phyloP scores from a whole-genome alignment of 768 basidiomycete genomes.

The Hypholoma fasciculare region DNA sequence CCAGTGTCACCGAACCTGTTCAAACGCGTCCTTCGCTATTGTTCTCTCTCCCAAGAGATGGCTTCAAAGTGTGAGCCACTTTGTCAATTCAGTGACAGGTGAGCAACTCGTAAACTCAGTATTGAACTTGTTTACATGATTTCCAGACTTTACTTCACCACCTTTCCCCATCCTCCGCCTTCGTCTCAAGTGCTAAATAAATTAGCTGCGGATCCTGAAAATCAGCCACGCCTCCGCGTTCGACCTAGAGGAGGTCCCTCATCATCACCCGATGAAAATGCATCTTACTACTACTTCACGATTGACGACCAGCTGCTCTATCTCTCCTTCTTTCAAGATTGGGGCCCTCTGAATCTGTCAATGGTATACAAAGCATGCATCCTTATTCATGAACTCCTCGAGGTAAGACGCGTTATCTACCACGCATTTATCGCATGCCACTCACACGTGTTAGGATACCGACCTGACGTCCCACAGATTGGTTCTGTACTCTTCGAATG shows the following conservation, averaged over 20 bases:
- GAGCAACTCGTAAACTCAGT: slow-evolving; percentile 1
- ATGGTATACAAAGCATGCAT: slow-evolving; percentile 94
- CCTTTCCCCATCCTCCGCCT: slow-evolving; percentile 80
- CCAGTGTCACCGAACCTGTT: background rate
- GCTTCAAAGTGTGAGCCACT: slow-evolving; percentile 70
- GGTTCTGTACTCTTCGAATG: slow-evolving; percentile 85
- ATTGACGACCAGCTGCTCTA: slow-evolving; percentile 92
- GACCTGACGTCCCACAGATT: slow-evolving; percentile 72
- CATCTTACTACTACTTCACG: slow-evolving; percentile 87
- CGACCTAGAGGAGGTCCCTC: slow-evolving; percentile 60
- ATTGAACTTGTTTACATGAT: slow-evolving; percentile 7
- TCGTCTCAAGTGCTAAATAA: slow-evolving; percentile 64
- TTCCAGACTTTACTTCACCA: slow-evolving; percentile 82
- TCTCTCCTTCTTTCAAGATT: slow-evolving; percentile 93
- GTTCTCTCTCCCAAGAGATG: slow-evolving; percentile 27
- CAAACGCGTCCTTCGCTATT: slow-evolving; percentile 20
- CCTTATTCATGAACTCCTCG: slow-evolving; percentile 84
- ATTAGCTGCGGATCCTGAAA: slow-evolving; percentile 47
- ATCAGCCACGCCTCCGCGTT: slow-evolving; percentile 63
- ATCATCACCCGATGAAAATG: slow-evolving; percentile 70
- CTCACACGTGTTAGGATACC: slow-evolving; percentile 64
- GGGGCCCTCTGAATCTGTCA: slow-evolving; percentile 90
- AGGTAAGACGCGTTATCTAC: slow-evolving; percentile 45
- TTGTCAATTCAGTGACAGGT: slow-evolving; percentile 81
- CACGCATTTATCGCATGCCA: slow-evolving; percentile 31